Base-by-base conservation (phyloP, 2,329 filamentous ascomycete species). In the Chrysosphaeria jannelii region DNA sequence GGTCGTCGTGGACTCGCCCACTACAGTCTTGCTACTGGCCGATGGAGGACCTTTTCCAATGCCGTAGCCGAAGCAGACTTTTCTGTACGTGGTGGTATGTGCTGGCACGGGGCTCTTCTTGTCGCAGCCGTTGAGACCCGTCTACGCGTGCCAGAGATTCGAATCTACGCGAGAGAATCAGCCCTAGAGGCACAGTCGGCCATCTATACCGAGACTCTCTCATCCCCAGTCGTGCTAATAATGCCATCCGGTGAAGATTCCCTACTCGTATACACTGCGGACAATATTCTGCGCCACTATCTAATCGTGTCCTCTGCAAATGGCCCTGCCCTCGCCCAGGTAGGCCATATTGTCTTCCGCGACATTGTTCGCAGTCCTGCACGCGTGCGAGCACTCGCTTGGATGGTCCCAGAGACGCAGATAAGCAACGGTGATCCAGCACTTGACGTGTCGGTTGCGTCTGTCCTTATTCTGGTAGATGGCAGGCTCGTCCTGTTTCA, bases 311-410 rank as follows among this genome's bases (percentile, higher is more conserved):
- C 64, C 1, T 10, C 27, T 4, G 54, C 62, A 12, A 53, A 58
- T n/a, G 65, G 54, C 10, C 49, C 65, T 12, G 49, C 65, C 13
- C 55, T 93, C 14, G 60, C 89, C 5, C 78, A 89, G 39, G 79
- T 93, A n/a, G 85, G 88, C 7, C 85, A 93, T 40, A 97, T 97
- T 36, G 81, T 76, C 8, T 85, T 97, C 35, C 74, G 97, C 40
- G 85, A 85, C 21, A 91, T 97, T 30, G 79, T 97, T 20, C 57
- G 85, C 35, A 88, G 85, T 17, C 85, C 85, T 8, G 76, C 79
- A 12, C 61, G 85, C 38, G 85, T 97, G 5, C 65, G 85, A 33
- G 75, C 79, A 7, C 62, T 97, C 19, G 91, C 78, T 44, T 97
- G 85, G 85, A 71, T 97, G 29, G 44, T 97, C 23, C 85, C 85